Conservation (phyloP, 2,329 filamentous ascomycete species). For the Calonectria pseudoreteaudii region DNA sequence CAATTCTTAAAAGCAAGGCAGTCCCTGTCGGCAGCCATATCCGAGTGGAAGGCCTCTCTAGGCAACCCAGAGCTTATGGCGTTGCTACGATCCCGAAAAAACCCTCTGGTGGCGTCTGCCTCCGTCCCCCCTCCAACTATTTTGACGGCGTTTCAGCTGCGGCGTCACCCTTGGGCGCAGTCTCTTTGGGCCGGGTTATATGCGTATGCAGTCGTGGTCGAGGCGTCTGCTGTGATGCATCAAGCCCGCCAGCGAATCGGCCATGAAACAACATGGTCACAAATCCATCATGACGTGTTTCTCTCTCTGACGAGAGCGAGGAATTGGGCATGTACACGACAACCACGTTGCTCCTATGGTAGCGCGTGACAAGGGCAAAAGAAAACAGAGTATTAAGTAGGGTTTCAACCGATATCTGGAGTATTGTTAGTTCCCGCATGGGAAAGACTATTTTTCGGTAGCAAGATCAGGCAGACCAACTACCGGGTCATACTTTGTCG, state of each 20-base stretch:
- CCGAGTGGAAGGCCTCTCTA: constrained; percentile 1
- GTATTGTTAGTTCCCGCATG: neutral
- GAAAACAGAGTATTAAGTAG: neutral
- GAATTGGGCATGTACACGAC: neutral
- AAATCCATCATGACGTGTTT: neutral
- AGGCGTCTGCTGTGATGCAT: neutral
- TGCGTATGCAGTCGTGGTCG: constrained; percentile 5
- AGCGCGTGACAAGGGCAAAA: neutral
- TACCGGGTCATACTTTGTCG: neutral
- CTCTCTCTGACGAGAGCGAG: neutral
- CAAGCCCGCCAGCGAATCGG: neutral
- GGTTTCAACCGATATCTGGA: neutral
- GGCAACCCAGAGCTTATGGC: constrained; percentile 13
- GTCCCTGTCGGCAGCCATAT: constrained; percentile 11
- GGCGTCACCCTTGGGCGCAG: neutral
- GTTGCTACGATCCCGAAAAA: constrained; percentile 20
- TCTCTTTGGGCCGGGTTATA: neutral
- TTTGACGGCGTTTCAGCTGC: constrained; percentile 20
- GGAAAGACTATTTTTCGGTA: neutral
- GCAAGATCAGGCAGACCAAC: neutral
- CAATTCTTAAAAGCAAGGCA: constrained; percentile 12
- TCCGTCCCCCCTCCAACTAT: constrained; percentile 14
- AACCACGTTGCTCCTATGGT: neutral
- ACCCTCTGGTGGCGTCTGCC: constrained; percentile 22
- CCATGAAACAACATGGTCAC: neutral